Conservation (phyloP, 148 eudicot genomes). For the Rhododendron vialii region DNA sequence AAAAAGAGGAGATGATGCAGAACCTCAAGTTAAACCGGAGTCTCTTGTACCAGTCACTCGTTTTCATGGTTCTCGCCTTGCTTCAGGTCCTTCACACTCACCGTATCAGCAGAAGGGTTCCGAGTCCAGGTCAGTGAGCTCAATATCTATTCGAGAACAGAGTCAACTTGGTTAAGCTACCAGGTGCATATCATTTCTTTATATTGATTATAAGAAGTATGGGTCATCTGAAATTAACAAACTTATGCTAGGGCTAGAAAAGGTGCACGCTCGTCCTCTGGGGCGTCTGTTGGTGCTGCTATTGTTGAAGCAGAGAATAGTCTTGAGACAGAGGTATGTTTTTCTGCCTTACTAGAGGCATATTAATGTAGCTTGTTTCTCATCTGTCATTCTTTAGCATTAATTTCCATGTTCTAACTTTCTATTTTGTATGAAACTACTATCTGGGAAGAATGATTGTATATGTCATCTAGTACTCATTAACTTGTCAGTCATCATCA, state of each 20-base stretch:
- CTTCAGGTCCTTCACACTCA: constrained; percentile 83
- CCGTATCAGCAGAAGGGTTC: constrained; percentile 46
- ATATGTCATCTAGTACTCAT: background rate
- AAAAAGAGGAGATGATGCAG: constrained; percentile 85
- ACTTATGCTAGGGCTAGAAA: constrained; percentile 40
- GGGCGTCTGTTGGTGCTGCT: constrained; percentile 82
- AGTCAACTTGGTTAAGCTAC: constrained; percentile 1
- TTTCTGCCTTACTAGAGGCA: constrained; percentile 26
- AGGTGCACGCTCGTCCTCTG: constrained; percentile 51
- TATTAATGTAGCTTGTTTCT: constrained; percentile 10
- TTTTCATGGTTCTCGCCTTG: constrained; percentile 94
- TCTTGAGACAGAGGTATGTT: constrained; percentile 71
- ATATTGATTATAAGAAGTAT: constrained; percentile 2
- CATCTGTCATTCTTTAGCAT: constrained; percentile 1
- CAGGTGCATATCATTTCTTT: constrained; percentile 16
- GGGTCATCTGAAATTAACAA: constrained; percentile 18
- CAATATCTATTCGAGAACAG: constrained; percentile 6
- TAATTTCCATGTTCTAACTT: background rate
- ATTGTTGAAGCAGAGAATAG: constrained; percentile 78
- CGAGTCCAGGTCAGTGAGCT: constrained; percentile 19
- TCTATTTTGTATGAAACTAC: background rate
- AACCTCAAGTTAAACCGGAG: constrained; percentile 61
- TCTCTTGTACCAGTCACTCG: constrained; percentile 82
- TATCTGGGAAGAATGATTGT: background rate
- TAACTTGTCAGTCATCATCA: background rate